Conservation (phyloP, 1,139 yeast genomes). For the Suhomyces bolitotheri region DNA sequence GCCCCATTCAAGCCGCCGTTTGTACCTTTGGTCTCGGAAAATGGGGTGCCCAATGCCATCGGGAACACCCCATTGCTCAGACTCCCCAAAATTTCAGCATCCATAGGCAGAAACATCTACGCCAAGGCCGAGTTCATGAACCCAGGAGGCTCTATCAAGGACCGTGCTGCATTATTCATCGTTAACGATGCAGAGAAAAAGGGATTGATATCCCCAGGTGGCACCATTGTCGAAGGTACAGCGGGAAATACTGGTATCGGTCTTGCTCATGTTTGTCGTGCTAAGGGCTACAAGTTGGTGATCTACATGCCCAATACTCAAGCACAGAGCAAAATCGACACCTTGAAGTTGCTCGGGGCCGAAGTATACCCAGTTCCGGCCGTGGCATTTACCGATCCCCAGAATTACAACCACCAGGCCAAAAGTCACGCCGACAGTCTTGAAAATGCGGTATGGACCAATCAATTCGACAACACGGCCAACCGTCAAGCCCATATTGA, state of each 20-base stretch:
- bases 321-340: constrained; percentile 73
- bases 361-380: constrained; percentile 92
- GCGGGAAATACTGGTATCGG: constrained; percentile 86
- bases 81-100: constrained; percentile 60
- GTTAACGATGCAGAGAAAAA: constrained; percentile 75
- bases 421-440: constrained; percentile 74
- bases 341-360: constrained; percentile 73
- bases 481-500: constrained; percentile 88
- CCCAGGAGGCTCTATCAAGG: constrained; percentile 94
- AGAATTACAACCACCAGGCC: constrained; percentile 84
- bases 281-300: constrained; percentile 80
- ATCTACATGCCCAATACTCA: constrained; percentile 92
- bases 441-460: constrained; percentile 86
- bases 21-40: constrained; percentile 59
- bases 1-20: constrained; percentile 42
- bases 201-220: constrained; percentile 69
- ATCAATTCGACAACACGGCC: constrained; percentile 84
- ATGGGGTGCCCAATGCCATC: constrained; percentile 72
- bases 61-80: constrained; percentile 85
- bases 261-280: constrained; percentile 81
- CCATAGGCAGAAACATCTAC: constrained; percentile 72
- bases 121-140: constrained; percentile 92
- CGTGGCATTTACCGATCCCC: constrained; percentile 75
- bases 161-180: constrained; percentile 81
- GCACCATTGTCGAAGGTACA: constrained; percentile 53